These are phyloP conservation scores for Filosporella fistucella DNA, from an alignment of 495 filamentous ascomycete genomes.

Conservation along the genomic window DNA sequence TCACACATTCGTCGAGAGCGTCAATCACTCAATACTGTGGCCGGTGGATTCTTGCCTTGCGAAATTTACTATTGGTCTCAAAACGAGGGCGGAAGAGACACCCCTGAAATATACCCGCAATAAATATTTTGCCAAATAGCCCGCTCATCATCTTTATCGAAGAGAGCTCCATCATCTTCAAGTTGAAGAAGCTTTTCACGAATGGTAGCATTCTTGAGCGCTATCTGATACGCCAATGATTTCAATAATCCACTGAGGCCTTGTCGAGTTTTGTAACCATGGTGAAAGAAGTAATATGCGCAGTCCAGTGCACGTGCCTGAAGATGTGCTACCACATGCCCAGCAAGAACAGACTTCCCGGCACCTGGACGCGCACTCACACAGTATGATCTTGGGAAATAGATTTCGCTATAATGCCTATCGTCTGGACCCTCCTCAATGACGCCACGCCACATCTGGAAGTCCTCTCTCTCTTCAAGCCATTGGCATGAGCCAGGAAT, in stretches of 20 bases:
- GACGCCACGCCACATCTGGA: neutral
- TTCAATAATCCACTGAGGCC: conserved; percentile 19
- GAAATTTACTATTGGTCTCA: too few species aligned
- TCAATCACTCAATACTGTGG: conserved; percentile 23
- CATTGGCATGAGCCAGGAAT: neutral
- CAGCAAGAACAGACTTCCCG: conserved; percentile 34
- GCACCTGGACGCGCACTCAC: conserved; percentile 25
- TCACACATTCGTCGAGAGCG: conserved; percentile 21
- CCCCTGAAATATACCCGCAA: conserved; percentile 8
- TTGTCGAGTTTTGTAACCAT: conserved; percentile 20
- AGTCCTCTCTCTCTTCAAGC: neutral
- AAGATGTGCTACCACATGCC: conserved; percentile 30
- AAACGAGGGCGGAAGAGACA: neutral
- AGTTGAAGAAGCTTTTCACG: neutral
- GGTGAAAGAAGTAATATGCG: conserved; percentile 32
- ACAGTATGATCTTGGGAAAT: conserved; percentile 20
- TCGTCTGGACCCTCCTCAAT: too few species aligned
- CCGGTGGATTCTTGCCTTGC: too few species aligned
- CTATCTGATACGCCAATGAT: conserved; percentile 31
- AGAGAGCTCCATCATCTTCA: neutral
- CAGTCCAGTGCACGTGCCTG: conserved; percentile 18
- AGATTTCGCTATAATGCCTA: too few species aligned
- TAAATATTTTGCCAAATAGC: conserved; percentile 19
- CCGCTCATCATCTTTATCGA: conserved; percentile 10
- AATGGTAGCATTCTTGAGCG: neutral